Evolutionary conservation across 2,329 filamentous ascomycete species (phyloP).

Genomic region (Sphaerulina musiva): DNA sequence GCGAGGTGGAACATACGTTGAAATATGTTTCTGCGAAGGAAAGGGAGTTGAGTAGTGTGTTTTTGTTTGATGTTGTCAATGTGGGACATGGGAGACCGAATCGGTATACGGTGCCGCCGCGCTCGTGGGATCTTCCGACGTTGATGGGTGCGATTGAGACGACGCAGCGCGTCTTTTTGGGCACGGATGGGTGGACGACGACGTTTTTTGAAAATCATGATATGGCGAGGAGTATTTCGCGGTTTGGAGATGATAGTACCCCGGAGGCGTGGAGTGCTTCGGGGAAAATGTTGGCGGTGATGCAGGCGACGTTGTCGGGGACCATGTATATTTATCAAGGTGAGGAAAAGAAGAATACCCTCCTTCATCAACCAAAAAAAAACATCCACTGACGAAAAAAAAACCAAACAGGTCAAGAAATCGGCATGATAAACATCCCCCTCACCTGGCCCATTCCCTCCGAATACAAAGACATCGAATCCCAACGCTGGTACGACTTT

Average conservation of each 20-base stretch:
- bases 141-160: conserved; percentile 50
- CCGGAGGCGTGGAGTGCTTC: conserved; percentile 43
- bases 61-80: conserved; percentile 58
- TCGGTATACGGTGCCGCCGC: conserved; percentile 48
- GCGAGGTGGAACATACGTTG: conserved; percentile 29
- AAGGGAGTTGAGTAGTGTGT: conserved; percentile 62
- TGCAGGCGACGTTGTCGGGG: conserved; percentile 16
- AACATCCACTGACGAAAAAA: not conserved
- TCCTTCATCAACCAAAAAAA: no score
- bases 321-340: conserved; percentile 59
- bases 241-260: conserved; percentile 53
- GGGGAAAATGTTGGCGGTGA: conserved; percentile 48
- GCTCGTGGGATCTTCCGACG: conserved; percentile 41
- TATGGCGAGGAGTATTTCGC: conserved; percentile 46
- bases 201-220: conserved; percentile 61
- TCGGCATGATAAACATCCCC: conserved; percentile 52
- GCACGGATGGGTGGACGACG: conserved; percentile 56
- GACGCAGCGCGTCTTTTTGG: conserved; percentile 55
- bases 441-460: conserved; percentile 35
- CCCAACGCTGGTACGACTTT: conserved; percentile 47
- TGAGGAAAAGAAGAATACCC: not conserved
- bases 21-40: conserved; percentile 46
- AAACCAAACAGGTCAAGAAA: conserved; percentile 47
- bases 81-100: conserved; percentile 39
- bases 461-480: conserved; percentile 49